phyloP scores from a whole-genome alignment of 768 basidiomycete species.

The Lactarius akahatsu region DNA sequence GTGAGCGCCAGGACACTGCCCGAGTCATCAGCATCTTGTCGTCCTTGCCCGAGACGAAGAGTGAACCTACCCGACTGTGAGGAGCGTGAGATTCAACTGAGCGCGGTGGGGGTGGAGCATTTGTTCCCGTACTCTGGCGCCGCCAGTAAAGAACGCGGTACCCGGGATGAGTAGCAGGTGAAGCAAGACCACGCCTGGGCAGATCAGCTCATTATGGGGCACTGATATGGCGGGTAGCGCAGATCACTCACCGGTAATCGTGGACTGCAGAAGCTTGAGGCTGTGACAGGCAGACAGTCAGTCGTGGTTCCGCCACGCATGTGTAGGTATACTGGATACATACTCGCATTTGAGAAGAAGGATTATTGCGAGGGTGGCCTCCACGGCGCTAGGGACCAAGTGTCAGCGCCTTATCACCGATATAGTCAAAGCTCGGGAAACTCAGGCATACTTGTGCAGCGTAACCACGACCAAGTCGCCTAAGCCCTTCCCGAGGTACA shows the following conservation, averaged over 20 bases:
- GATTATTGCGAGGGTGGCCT: slow-evolving; percentile 69
- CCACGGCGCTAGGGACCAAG: slow-evolving; percentile 51
- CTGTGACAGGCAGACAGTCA: slow-evolving; percentile 36
- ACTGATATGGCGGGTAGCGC: slow-evolving; percentile 12
- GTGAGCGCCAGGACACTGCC: slow-evolving; percentile 60
- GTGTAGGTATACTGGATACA: slow-evolving; percentile 34
- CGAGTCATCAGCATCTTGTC: background rate
- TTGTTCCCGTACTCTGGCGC: slow-evolving; percentile 63
- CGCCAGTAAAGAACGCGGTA: slow-evolving; percentile 65
- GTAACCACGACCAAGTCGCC: slow-evolving; percentile 68
- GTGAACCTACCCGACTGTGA: slow-evolving; percentile 60
- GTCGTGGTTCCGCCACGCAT: background rate
- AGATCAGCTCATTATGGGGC: background rate
- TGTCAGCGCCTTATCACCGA: background rate
- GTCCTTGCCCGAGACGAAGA: background rate
- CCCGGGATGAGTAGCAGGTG: slow-evolving; percentile 73
- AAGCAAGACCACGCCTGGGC: slow-evolving; percentile 62
- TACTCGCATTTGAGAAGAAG: slow-evolving; percentile 68
- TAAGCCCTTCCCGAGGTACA: slow-evolving; percentile 55
- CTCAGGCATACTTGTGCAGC: slow-evolving; percentile 58
- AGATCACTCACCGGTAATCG: slow-evolving; percentile 51
- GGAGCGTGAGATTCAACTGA: slow-evolving; percentile 65
- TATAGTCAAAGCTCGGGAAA: background rate
- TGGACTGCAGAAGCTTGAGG: slow-evolving; percentile 63
- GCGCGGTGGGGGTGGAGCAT: slow-evolving; percentile 63